A percentile compares a stretch with the other conserved stretches of the same genome.
phyloP scores from a whole-genome alignment of 345 rosid species.

The Conringia planisiliqua region DNA sequence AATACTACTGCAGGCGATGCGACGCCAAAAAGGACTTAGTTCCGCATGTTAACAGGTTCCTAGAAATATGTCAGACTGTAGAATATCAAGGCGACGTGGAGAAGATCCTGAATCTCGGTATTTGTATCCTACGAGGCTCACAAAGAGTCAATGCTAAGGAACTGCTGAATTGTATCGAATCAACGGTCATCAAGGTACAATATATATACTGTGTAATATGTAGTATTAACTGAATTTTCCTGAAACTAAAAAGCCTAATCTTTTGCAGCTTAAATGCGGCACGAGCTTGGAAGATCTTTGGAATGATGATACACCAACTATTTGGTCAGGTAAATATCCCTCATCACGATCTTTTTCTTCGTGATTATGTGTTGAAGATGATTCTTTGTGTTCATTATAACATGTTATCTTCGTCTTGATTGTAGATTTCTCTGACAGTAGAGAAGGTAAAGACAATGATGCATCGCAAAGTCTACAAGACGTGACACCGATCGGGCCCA shows the following conservation, averaged over 20 bases:
- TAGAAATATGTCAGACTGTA: conserved; percentile 53
- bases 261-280: conserved; percentile 61
- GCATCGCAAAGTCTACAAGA: conserved; percentile 32
- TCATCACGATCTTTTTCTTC: conserved; percentile 4
- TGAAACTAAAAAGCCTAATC: conserved; percentile 14
- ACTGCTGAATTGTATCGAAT: conserved; percentile 48
- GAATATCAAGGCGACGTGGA: conserved; percentile 50
- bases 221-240: background rate
- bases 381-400: background rate
- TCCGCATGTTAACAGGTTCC: conserved; percentile 53
- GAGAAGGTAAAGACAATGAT: conserved; percentile 33
- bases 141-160: conserved; percentile 45
- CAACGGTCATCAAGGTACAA: conserved; percentile 58
- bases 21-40: conserved; percentile 64
- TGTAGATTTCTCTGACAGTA: conserved; percentile 39
- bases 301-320: conserved; percentile 41
- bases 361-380: background rate
- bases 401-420: background rate
- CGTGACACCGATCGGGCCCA: conserved; percentile 22
- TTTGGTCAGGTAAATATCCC: conserved; percentile 42
- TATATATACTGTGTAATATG: background rate
- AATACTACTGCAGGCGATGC: conserved; percentile 82
- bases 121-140: conserved; percentile 60
- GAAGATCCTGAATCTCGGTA: conserved; percentile 57
- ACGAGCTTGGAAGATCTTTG: conserved; percentile 55